Conservation (phyloP, 257 asterid genomes). For the Hygrophila difformis region DNA sequence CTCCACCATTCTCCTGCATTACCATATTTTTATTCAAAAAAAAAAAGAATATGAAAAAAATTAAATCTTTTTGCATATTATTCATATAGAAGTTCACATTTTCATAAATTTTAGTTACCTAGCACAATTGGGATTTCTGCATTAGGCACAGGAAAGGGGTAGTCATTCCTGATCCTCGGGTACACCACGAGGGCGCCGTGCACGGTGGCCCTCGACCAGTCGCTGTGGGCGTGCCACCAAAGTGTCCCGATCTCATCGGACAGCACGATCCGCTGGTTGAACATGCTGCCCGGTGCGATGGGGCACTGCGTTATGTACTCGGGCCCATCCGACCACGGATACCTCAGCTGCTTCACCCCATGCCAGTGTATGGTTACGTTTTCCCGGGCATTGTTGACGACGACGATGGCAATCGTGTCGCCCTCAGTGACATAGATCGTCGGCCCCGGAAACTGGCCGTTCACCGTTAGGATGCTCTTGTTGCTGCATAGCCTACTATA, state of each 20-base stretch:
- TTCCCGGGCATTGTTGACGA: slow-evolving; percentile 24
- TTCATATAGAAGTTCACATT: no score
- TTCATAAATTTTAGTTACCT: slow-evolving; percentile 19
- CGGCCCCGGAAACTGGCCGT: slow-evolving; percentile 56
- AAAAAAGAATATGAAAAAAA: no score
- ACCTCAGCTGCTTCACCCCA: slow-evolving; percentile 40
- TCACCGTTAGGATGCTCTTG: slow-evolving; percentile 42
- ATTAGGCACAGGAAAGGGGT: slow-evolving; percentile 39
- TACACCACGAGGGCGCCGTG: slow-evolving; percentile 36
- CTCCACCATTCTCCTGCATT: slow-evolving; percentile 56
- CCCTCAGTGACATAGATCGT: slow-evolving; percentile 27
- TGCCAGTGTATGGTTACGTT: slow-evolving; percentile 55
- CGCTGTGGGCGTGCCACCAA: slow-evolving; percentile 59
- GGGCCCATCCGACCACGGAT: slow-evolving; percentile 57
- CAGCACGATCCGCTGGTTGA: slow-evolving; percentile 28
- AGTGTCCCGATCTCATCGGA: slow-evolving; percentile 40
- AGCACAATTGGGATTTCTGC: slow-evolving; percentile 41
- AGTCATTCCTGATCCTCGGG: slow-evolving; percentile 15
- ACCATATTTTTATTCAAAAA: no score
- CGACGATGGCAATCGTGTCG: slow-evolving; percentile 26
- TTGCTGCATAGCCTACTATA: slow-evolving; percentile 30
- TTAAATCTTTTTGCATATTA: no score
- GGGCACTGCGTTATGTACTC: slow-evolving; percentile 51
- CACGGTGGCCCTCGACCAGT: slow-evolving; percentile 46
- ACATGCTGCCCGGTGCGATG: slow-evolving; percentile 30